Evolutionary conservation across 371 early-diverging fungal species (phyloP).

Genomic region (Mortierella sp.): DNA sequence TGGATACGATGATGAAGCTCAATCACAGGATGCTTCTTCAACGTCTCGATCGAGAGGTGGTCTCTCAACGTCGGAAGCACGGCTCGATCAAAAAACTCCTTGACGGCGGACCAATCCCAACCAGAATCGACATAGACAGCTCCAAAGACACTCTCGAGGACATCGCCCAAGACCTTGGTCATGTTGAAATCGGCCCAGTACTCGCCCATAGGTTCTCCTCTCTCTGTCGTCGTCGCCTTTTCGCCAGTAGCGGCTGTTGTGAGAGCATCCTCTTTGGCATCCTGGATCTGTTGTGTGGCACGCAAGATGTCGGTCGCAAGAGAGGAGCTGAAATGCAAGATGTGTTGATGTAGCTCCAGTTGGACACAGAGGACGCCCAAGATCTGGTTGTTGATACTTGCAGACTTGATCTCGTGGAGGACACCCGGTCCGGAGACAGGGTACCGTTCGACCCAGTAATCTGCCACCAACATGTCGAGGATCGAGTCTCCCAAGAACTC

Average conservation of each 20-base stretch:
- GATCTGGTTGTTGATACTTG: constrained; percentile 86
- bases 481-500: constrained; percentile 94
- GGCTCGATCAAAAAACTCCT: constrained; percentile 65
- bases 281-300: constrained; percentile 7
- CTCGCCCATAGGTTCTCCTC: constrained; percentile 60
- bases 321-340: constrained; percentile 69
- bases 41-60: constrained; percentile 65
- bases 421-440: constrained; percentile 71
- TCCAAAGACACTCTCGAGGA: constrained; percentile 90
- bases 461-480: constrained; percentile 80
- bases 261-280: constrained; percentile 15
- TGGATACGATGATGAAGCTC: constrained; percentile 18
- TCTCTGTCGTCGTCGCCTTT: background rate
- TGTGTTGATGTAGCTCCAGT: constrained; percentile 69
- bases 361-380: constrained; percentile 74
- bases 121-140: constrained; percentile 90
- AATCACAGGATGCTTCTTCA: constrained; percentile 65
- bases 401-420: constrained; percentile 77
- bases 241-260: background rate
- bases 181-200: constrained; percentile 80
- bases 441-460: constrained; percentile 70
- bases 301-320: constrained; percentile 41
- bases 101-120: constrained; percentile 67
- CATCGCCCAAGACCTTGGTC: constrained; percentile 91
- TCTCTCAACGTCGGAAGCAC: constrained; percentile 64